phyloP scores from a whole-genome alignment of 2,329 filamentous ascomycete species.

The Zasmidium citrigriseum region DNA sequence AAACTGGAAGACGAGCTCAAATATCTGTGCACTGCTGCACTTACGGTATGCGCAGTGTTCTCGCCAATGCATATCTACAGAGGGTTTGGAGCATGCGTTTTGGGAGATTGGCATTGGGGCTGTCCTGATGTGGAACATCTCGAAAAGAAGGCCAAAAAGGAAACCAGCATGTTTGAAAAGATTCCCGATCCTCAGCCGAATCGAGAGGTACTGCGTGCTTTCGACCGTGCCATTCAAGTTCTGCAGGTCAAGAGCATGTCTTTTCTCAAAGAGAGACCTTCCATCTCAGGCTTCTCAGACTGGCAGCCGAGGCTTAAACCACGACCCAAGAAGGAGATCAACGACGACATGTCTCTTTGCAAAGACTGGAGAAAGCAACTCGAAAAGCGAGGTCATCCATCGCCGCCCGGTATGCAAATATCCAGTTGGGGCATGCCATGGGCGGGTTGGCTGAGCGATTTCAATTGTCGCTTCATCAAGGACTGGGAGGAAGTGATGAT shows the following conservation, averaged over 20 bases:
- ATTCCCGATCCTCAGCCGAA: slow-evolving; percentile 20
- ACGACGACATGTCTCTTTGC: slow-evolving; percentile 11
- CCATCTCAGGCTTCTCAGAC: slow-evolving; percentile 15
- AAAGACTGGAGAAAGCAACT: slow-evolving; percentile 15
- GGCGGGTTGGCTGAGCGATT: slow-evolving; percentile 15
- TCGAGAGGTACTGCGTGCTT: slow-evolving; percentile 12
- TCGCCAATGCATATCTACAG: slow-evolving; percentile 22
- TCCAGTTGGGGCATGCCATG: slow-evolving; percentile 17
- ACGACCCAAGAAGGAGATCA: slow-evolving; percentile 16
- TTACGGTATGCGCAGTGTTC: slow-evolving; percentile 19
- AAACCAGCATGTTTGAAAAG: slow-evolving; percentile 15
- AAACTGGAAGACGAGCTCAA: slow-evolving; percentile 18
- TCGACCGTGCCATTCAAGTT: slow-evolving; percentile 16
- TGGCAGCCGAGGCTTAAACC: slow-evolving; percentile 11
- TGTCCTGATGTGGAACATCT: slow-evolving; percentile 15
- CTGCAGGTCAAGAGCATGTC: slow-evolving; percentile 20
- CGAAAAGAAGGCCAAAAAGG: slow-evolving; percentile 19
- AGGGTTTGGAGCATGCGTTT: slow-evolving; percentile 22
- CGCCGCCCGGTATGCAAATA: slow-evolving; percentile 5
- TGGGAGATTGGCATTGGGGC: slow-evolving; percentile 22
- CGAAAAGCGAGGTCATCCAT: slow-evolving; percentile 16
- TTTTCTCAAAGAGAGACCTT: slow-evolving; percentile 12
- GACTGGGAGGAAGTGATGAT: slow-evolving; percentile 8
- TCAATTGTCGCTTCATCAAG: slow-evolving; percentile 15
- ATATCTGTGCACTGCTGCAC: slow-evolving; percentile 14